phyloP scores from a whole-genome alignment of 306 rosid species.

The Vigna reflexopilosa region DNA sequence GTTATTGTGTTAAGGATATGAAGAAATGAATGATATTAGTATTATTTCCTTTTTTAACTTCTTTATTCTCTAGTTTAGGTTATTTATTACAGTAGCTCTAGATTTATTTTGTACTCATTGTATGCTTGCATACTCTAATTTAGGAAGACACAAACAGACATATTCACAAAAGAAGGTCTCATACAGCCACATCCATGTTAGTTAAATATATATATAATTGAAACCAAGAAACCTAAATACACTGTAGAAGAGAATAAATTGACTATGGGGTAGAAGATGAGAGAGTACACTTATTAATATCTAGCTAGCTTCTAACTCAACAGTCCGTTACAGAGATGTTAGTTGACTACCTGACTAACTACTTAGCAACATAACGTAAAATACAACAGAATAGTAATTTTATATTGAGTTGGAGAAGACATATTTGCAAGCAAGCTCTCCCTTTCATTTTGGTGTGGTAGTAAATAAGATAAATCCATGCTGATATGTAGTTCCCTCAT shows the following conservation, averaged over 20 bases:
- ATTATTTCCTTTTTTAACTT: neutral
- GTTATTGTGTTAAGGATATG: neutral
- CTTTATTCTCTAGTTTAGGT: no score
- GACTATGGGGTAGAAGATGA: no score
- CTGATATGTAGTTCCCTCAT: constrained; percentile 44
- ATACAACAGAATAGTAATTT: neutral
- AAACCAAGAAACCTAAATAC: no score
- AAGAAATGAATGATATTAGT: neutral
- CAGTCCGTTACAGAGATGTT: neutral
- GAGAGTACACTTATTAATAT: neutral
- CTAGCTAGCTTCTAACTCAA: no score
- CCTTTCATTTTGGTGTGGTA: constrained; percentile 21
- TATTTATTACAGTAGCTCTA: neutral
- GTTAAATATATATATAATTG: constrained; percentile 1
- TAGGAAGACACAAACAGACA: constrained; percentile 9
- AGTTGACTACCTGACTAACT: neutral
- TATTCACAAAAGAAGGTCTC: constrained; percentile 7
- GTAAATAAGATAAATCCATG: constrained; percentile 32
- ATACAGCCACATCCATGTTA: constrained; percentile 33
- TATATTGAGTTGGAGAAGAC: constrained; percentile 16
- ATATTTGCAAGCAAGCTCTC: constrained; percentile 13
- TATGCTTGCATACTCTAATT: constrained; percentile 34
- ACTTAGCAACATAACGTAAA: no score
- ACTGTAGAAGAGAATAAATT: no score
- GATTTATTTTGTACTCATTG: neutral